Evolutionary conservation across 176 grass and related monocot species (phyloP).

Genomic region (Ampelocalamus luodianensis): DNA sequence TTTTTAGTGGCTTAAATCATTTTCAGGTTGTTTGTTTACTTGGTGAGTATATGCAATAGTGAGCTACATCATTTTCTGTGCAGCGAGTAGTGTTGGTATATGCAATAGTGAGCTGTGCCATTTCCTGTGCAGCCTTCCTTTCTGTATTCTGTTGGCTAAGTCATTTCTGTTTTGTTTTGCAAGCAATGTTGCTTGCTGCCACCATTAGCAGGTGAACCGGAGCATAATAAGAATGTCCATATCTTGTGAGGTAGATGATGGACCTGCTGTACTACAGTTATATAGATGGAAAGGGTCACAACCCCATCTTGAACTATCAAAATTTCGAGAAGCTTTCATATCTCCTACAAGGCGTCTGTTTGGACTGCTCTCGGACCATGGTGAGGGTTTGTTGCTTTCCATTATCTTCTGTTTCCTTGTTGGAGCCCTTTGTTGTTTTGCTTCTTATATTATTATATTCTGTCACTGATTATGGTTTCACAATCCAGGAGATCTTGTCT

Average conservation of each 20-base stretch:
- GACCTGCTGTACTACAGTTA: slow-evolving; percentile 72
- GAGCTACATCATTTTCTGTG: not conserved
- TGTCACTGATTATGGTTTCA: slow-evolving; percentile 44
- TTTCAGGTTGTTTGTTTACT: slow-evolving; percentile 8
- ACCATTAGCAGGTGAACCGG: slow-evolving; percentile 48
- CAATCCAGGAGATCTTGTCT: slow-evolving; percentile 55
- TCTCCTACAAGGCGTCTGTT: slow-evolving; percentile 73
- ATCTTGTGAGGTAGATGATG: slow-evolving; percentile 59
- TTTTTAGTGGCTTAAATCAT: not conserved
- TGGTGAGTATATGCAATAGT: not conserved
- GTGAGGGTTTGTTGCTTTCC: slow-evolving; percentile 59
- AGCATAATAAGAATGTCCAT: slow-evolving; percentile 44
- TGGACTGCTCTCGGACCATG: slow-evolving; percentile 62
- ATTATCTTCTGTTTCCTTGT: slow-evolving; percentile 39
- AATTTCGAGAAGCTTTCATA: slow-evolving; percentile 85
- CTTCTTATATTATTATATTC: slow-evolving; percentile 30
- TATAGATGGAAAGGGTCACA: slow-evolving; percentile 61
- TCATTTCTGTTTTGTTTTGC: slow-evolving; percentile 24
- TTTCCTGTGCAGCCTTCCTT: slow-evolving; percentile 21
- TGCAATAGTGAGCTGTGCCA: not conserved
- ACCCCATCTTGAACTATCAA: slow-evolving; percentile 61
- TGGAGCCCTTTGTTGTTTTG: slow-evolving; percentile 15
- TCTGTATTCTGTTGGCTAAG: slow-evolving; percentile 19
- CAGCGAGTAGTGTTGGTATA: not conserved
- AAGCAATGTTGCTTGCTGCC: slow-evolving; percentile 50